phyloP scores from a whole-genome alignment of 1,284 basidiomycete genomes.

The Cryptococcus hybrid region DNA sequence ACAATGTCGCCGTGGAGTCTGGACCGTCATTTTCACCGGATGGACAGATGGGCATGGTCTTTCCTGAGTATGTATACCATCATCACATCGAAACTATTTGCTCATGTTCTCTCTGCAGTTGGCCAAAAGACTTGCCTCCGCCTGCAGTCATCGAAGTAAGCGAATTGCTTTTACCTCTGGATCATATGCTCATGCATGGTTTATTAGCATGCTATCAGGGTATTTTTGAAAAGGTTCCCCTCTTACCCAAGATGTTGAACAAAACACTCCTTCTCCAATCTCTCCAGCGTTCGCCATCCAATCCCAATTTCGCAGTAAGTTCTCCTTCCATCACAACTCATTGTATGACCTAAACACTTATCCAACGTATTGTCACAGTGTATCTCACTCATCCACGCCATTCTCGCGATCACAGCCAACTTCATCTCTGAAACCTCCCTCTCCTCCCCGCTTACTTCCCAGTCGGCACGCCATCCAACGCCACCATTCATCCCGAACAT shows the following conservation, averaged over 20 bases:
- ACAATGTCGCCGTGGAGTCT: too few species aligned
- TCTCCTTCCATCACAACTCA: background rate
- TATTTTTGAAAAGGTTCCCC: constrained; percentile 44
- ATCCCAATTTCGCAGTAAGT: constrained; percentile 40
- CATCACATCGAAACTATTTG: background rate
- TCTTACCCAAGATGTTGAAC: constrained; percentile 38
- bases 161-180: background rate
- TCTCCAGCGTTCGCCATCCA: constrained; percentile 32
- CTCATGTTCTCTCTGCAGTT: constrained; percentile 14
- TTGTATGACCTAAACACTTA: too few species aligned
- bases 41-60: constrained; percentile 14
- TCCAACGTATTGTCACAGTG: background rate
- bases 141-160: constrained; percentile 32
- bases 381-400: constrained; percentile 32
- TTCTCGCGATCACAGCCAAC: constrained; percentile 34
- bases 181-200: background rate
- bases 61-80: constrained; percentile 26
- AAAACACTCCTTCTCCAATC: constrained; percentile 22
- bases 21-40: background rate
- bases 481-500: constrained; percentile 29
- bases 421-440: constrained; percentile 29
- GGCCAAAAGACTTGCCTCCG: constrained; percentile 39
- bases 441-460: constrained; percentile 37
- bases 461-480: constrained; percentile 22
- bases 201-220: constrained; percentile 26